Percentiles rank a stretch among this genome's conserved stretches.
Evolutionary conservation across 2,329 filamentous ascomycete genomes (phyloP).

Genomic region (Drechmeria coniospora): DNA sequence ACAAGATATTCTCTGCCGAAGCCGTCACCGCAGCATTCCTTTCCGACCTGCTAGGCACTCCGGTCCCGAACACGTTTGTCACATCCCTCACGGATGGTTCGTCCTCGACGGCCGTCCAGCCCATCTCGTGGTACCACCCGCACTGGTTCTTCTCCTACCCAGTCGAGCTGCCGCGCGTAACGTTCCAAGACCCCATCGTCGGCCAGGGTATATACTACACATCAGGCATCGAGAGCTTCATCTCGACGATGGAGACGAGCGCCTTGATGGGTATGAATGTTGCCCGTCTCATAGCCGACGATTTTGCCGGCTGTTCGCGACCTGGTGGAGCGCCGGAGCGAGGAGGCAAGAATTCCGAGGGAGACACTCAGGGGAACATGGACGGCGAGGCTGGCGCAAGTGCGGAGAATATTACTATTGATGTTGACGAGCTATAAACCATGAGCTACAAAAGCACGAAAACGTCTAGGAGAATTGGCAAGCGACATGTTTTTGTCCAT

Average conservation of each 20-base stretch:
- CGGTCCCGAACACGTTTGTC: slow-evolving; percentile 27
- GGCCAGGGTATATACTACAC: slow-evolving; percentile 55
- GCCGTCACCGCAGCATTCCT: slow-evolving; percentile 37
- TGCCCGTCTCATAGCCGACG: slow-evolving; percentile 53
- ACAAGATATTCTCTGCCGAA: slow-evolving; percentile 50
- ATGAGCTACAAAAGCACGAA: too few species aligned
- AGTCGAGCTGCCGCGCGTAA: slow-evolving; percentile 65
- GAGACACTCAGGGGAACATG: slow-evolving; percentile 8
- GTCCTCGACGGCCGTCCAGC: slow-evolving; percentile 21
- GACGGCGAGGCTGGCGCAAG: slow-evolving; percentile 6
- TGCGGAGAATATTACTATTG: slow-evolving; percentile 2
- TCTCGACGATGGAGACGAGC: slow-evolving; percentile 95
- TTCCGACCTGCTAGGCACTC: slow-evolving; percentile 32
- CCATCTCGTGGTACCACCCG: slow-evolving; percentile 62
- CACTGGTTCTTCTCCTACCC: slow-evolving; percentile 78
- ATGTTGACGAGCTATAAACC: too few species aligned
- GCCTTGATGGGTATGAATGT: slow-evolving; percentile 83
- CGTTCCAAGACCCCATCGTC: slow-evolving; percentile 68
- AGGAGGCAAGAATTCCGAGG: neutral
- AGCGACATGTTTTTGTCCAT: too few species aligned
- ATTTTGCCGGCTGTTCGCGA: slow-evolving; percentile 21
- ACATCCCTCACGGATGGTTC: slow-evolving; percentile 14
- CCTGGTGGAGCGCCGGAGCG: neutral
- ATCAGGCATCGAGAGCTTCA: slow-evolving; percentile 76
- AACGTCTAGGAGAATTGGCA: too few species aligned